Evolutionary conservation across 805 yeast species (phyloP).

Genomic region (Saturnispora kantuleensis): DNA sequence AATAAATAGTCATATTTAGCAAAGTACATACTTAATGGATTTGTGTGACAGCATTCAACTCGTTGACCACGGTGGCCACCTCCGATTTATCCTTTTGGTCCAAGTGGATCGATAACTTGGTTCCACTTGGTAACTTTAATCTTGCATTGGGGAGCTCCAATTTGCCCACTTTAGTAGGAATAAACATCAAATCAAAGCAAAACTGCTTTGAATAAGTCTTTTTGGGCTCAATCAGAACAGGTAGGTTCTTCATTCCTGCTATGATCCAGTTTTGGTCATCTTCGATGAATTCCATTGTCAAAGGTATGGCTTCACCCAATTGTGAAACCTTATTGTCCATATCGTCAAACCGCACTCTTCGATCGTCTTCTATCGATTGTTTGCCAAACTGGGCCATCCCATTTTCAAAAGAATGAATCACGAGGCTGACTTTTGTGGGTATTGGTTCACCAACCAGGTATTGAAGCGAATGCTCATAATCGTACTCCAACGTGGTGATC

Average conservation of each 20-base stretch:
- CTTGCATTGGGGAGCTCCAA: constrained; percentile 55
- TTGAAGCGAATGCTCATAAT: constrained; percentile 31
- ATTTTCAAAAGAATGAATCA: constrained; percentile 15
- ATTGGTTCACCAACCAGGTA: constrained; percentile 59
- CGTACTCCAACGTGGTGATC: constrained; percentile 47
- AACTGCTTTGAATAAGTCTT: constrained; percentile 10
- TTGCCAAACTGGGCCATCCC: background rate
- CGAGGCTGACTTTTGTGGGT: constrained; percentile 32
- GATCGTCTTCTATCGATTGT: constrained; percentile 15
- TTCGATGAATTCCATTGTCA: constrained; percentile 21
- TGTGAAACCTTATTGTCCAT: constrained; percentile 8
- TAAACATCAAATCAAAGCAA: constrained; percentile 36
- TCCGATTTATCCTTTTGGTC: constrained; percentile 63
- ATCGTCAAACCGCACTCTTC: constrained; percentile 22
- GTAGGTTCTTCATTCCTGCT: constrained; percentile 56
- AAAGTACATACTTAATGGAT: constrained; percentile 37
- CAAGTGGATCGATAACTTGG: constrained; percentile 41
- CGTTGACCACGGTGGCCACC: constrained; percentile 62
- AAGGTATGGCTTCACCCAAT: constrained; percentile 9
- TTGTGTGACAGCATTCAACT: constrained; percentile 50
- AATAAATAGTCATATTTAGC: constrained; percentile 15
- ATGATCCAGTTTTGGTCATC: constrained; percentile 64
- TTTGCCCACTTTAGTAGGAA: constrained; percentile 73
- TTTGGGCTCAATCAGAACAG: constrained; percentile 23
- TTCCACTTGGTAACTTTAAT: constrained; percentile 28